A percentile compares a stretch with the other conserved stretches of the same genome.
Evolutionary conservation across 1,284 basidiomycete genomes (phyloP).

Genomic region (Amylostereum chailletii): DNA sequence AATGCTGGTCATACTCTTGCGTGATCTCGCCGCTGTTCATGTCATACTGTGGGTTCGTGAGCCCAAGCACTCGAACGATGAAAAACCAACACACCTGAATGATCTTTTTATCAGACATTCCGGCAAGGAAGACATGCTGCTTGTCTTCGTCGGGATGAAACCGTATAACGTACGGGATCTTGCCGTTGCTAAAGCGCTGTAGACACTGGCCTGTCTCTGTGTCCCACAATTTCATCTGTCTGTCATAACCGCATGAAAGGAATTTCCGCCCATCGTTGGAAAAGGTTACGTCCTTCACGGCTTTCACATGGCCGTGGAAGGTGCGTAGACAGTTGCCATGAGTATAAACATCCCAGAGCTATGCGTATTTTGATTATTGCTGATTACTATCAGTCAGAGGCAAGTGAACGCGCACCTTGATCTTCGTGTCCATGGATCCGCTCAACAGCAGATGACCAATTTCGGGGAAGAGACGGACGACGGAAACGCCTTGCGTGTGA

Average conservation of each 20-base stretch:
- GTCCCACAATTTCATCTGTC: slow-evolving; percentile 98
- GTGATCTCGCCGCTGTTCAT: slow-evolving; percentile 88
- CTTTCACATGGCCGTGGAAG: slow-evolving; percentile 95
- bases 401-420: slow-evolving; percentile 62
- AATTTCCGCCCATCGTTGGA: slow-evolving; percentile 89
- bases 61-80: neutral
- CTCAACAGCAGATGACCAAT: slow-evolving; percentile 91
- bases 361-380: slow-evolving; percentile 9
- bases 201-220: slow-evolving; percentile 97
- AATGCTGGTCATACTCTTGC: slow-evolving; percentile 98
- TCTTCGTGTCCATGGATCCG: slow-evolving; percentile 97
- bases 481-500: slow-evolving; percentile 95
- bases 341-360: slow-evolving; percentile 98
- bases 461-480: slow-evolving; percentile 85
- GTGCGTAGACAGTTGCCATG: slow-evolving; percentile 95
- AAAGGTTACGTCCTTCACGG: slow-evolving; percentile 94
- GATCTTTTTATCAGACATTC: slow-evolving; percentile 99
- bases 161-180: slow-evolving; percentile 90
- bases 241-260: slow-evolving; percentile 90
- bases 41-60: slow-evolving; percentile 64
- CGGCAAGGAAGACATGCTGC: slow-evolving; percentile 93
- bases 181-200: slow-evolving; percentile 93
- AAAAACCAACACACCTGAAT: slow-evolving; percentile 62
- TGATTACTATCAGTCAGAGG: neutral
- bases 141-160: slow-evolving; percentile 97